A percentile compares a stretch with the other conserved stretches of the same genome.
Conservation (phyloP, 192 early-diverging fungal species). For the Coemansia sp. region DNA sequence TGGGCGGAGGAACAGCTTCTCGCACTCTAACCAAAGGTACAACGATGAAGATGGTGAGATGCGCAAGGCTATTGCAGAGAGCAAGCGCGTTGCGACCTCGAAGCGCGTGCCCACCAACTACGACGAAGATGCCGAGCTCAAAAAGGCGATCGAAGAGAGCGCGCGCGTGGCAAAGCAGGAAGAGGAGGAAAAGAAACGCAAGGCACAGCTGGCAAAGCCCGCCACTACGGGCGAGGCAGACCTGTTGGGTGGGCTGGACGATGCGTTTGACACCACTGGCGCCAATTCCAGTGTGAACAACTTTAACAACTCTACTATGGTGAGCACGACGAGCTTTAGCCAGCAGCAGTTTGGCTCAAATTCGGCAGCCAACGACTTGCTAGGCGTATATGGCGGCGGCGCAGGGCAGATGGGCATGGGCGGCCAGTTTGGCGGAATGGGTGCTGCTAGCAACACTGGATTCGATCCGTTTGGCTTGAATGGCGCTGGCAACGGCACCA, state of each 20-base stretch:
- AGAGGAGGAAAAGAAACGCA: conserved; percentile 10
- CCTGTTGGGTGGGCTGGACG: conserved; percentile 44
- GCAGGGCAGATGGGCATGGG: conserved; percentile 7
- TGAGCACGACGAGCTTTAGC: conserved; percentile 28
- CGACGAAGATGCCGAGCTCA: conserved; percentile 69
- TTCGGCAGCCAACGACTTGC: conserved; percentile 26
- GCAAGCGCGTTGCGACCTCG: conserved; percentile 60
- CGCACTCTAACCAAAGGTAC: conserved; percentile 20
- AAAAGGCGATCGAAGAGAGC: conserved; percentile 83
- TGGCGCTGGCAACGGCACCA: neutral
- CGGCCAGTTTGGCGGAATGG: conserved; percentile 21
- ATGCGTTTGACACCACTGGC: conserved; percentile 10
- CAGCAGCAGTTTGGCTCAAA: conserved; percentile 34
- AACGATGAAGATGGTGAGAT: conserved; percentile 79
- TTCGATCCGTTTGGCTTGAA: conserved; percentile 50
- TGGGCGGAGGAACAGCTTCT: conserved; percentile 28
- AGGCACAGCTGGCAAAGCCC: neutral
- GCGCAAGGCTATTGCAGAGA: conserved; percentile 79
- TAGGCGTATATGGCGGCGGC: conserved; percentile 21
- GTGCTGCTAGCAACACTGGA: neutral
- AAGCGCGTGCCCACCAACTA: conserved; percentile 46
- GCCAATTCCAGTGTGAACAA: conserved; percentile 16
- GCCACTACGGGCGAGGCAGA: conserved; percentile 20
- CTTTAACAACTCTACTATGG: conserved; percentile 27
- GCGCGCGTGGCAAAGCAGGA: conserved; percentile 59